phyloP scores from a whole-genome alignment of 2,329 filamentous ascomycete species.

The Talaromyces albobiverticillius region DNA sequence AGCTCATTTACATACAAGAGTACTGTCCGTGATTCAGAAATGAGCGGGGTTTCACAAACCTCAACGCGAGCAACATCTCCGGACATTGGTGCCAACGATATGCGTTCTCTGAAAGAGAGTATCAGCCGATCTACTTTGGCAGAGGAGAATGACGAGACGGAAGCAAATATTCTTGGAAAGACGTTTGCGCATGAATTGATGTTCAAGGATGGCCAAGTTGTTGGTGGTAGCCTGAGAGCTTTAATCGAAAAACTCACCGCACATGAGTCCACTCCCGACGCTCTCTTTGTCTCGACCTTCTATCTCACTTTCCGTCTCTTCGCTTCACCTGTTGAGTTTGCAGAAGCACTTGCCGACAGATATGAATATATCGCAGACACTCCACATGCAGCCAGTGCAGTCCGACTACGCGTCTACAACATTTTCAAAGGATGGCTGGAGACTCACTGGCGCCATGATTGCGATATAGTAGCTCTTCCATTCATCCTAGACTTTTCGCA shows the following conservation, averaged over 20 bases:
- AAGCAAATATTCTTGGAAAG: constrained; percentile 82
- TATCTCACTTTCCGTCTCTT: constrained; percentile 96
- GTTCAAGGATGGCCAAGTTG: constrained; percentile 93
- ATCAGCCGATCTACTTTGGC: constrained; percentile 62
- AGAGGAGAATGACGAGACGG: constrained; percentile 75
- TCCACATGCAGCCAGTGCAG: constrained; percentile 70
- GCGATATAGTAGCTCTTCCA: constrained; percentile 71
- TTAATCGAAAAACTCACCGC: constrained; percentile 92
- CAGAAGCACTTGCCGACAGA: constrained; percentile 78
- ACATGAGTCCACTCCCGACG: constrained; percentile 87
- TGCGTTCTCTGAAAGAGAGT: constrained; percentile 67
- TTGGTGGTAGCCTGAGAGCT: constrained; percentile 83
- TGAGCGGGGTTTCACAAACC: constrained; percentile 73
- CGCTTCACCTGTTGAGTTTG: constrained; percentile 74
- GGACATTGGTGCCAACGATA: constrained; percentile 58
- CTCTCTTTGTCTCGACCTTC: constrained; percentile 88
- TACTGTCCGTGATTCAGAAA: constrained; percentile 71
- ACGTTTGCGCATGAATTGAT: constrained; percentile 89
- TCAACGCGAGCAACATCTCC: constrained; percentile 89
- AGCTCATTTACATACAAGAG: constrained; percentile 76
- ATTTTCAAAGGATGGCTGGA: constrained; percentile 97
- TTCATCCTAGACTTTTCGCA: constrained; percentile 79
- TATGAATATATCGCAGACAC: constrained; percentile 89
- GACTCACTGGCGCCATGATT: constrained; percentile 85
- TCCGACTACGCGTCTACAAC: constrained; percentile 89